These are phyloP conservation scores for Globisporangium rhizosaccharum DNA, from an alignment of 352 stramenopile species.

Conservation along the genomic window DNA sequence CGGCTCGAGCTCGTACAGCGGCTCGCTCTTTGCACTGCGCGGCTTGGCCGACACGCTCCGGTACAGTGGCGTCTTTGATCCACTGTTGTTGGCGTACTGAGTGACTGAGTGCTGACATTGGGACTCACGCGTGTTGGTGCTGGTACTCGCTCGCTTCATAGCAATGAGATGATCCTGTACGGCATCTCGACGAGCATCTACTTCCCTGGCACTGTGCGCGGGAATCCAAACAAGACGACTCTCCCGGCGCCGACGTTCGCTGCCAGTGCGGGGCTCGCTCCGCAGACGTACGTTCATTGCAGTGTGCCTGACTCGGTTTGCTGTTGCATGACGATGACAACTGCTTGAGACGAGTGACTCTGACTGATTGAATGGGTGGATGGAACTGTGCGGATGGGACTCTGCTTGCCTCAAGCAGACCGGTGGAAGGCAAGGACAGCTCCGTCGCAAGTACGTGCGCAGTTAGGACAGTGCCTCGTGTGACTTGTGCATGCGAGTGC, in stretches of 20 bases:
- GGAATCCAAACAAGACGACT: conserved; percentile 20
- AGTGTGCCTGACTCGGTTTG: background rate
- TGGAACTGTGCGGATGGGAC: background rate
- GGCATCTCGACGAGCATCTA: conserved; percentile 81
- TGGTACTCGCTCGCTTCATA: background rate
- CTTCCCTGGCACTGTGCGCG: conserved; percentile 69
- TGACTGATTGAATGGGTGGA: background rate
- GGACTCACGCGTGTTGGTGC: too few relatives aligned
- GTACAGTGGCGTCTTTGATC: conserved; percentile 1
- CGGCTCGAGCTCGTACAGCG: conserved; percentile 88
- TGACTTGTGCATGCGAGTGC: background rate
- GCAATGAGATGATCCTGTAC: conserved; percentile 64
- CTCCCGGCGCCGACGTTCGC: conserved; percentile 11
- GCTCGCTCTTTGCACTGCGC: conserved; percentile 88
- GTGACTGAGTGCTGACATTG: background rate
- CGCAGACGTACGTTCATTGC: conserved; percentile 8
- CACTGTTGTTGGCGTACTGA: background rate
- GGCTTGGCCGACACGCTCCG: conserved; percentile 88
- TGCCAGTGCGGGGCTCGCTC: background rate
- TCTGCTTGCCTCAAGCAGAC: conserved; percentile 2
- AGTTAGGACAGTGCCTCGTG: too few relatives aligned
- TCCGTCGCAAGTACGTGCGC: background rate
- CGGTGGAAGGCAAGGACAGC: conserved; percentile 3
- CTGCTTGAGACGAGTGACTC: background rate
- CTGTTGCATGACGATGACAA: too few relatives aligned